Evolutionary conservation across 495 filamentous ascomycete genomes (phyloP), one percentile per base, ranked within the genome.

Genomic region (Clohesyomyces aquaticus): DNA sequence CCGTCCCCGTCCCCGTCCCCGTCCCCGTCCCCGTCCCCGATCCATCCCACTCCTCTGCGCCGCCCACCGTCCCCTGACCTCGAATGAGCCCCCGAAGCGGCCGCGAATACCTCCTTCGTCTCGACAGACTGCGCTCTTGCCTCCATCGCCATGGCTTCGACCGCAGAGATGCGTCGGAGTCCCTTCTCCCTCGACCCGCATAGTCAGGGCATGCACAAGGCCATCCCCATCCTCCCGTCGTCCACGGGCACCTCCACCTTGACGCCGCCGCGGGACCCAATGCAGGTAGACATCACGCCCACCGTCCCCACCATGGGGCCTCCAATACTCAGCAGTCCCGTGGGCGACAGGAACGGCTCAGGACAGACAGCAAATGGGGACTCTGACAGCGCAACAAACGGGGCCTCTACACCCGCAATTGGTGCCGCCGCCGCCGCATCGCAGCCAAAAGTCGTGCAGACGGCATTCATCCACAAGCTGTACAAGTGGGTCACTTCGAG

Each of bases 381-480:
- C 10, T 41, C 56, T 10, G 61, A 61, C 32, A 50, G 29, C 18
- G 41, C 38, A 42, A 69, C 57, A 19, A 76, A 75, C 63, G 91
- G 91, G 46, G 88, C 88, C 8, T 89, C 91, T 18, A 23, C 48
- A 29, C 58, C 58, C 16, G 59, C 63, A 46, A 74, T 74, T 64
- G 91, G 91, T 43, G 90, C 89, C 4, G 90, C 91, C 14, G 32
- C 89, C 3, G 90, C 91, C 16, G 91, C 91, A 60, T 87, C 91
- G 61, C 93, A 96, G 75, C 92, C 96, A 74, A 98, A 98, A 78
- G 92, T 96, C 57, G 91, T 98, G 27, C 94, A 98, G 77, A 97
- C 94, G 23, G 94, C 94, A n/a, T 98, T 98, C 73, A 98, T 98
- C 63, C 94, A 98, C 75, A 98, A 98, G 75, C 84, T 98, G 18